phyloP scores from a whole-genome alignment of 306 rosid species.

The Arachis hypogaea region DNA sequence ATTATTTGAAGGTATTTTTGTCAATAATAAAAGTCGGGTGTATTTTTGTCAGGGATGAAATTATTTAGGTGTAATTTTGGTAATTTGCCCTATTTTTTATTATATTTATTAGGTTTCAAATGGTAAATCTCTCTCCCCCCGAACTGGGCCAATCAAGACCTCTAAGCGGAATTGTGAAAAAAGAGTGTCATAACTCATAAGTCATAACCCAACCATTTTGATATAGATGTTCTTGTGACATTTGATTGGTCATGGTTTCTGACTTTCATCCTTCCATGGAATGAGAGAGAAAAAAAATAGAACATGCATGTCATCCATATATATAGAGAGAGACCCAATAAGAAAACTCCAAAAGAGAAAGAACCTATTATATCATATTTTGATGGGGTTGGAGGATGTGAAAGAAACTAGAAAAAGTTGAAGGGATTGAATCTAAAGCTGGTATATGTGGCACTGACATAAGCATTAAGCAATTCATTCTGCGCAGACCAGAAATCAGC shows the following conservation, averaged over 20 bases:
- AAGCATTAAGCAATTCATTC: conserved; percentile 74
- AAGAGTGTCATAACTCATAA: no score
- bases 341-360: not conserved
- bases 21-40: no score
- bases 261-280: not conserved
- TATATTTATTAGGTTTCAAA: no score
- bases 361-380: not conserved
- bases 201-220: no score
- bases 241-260: conserved; percentile 24
- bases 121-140: no score
- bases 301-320: conserved; percentile 32
- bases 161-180: no score
- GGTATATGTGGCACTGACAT: conserved; percentile 55
- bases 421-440: conserved; percentile 59
- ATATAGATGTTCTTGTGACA: no score
- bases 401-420: conserved; percentile 62
- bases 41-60: no score
- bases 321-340: conserved; percentile 1
- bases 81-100: no score
- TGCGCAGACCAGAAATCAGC: conserved; percentile 96
- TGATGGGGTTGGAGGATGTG: conserved; percentile 7
- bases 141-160: no score
- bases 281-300: conserved; percentile 19
- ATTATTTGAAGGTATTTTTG: no score
- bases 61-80: no score